Conservation (phyloP, 129 eudicot species). For the Pittosporum tobira region DNA sequence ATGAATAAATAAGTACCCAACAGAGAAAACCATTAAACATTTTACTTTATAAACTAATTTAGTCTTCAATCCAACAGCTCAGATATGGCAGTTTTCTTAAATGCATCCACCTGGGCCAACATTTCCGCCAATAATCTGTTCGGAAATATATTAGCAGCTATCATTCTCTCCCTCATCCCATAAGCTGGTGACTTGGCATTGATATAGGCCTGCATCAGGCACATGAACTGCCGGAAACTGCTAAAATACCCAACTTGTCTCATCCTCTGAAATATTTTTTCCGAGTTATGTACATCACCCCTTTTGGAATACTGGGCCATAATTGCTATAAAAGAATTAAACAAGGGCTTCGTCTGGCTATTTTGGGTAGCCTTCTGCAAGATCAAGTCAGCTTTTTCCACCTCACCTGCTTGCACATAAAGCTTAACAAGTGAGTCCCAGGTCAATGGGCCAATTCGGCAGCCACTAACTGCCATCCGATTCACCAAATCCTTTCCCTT, state of each 20-base stretch:
- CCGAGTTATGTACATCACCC: conserved; percentile 72
- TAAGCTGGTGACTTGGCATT: conserved; percentile 58
- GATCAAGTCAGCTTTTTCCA: conserved; percentile 67
- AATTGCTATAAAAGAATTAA: conserved; percentile 31
- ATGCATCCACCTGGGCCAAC: conserved; percentile 45
- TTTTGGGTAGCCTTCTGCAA: conserved; percentile 41
- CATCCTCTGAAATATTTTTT: conserved; percentile 66
- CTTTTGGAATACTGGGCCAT: conserved; percentile 57
- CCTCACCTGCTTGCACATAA: conserved; percentile 58
- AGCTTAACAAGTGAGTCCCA: conserved; percentile 78
- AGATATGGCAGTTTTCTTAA: conserved; percentile 38
- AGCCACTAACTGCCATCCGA: conserved; percentile 56
- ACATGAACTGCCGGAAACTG: conserved; percentile 26
- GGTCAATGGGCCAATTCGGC: conserved; percentile 48
- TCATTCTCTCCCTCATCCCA: conserved; percentile 65
- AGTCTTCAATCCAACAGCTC: conserved; percentile 51
- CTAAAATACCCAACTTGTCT: conserved; percentile 47
- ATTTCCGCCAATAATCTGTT: conserved; percentile 24
- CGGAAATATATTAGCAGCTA: conserved; percentile 60
- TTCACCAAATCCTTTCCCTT: conserved; percentile 75
- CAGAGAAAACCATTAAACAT: background rate
- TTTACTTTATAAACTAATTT: background rate
- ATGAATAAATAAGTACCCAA: background rate
- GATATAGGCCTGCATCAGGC: conserved; percentile 46
- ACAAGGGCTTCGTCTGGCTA: conserved; percentile 36